Evolutionary conservation across 192 early-diverging fungal genomes (phyloP).

Genomic region (Entrophospora sp.): DNA sequence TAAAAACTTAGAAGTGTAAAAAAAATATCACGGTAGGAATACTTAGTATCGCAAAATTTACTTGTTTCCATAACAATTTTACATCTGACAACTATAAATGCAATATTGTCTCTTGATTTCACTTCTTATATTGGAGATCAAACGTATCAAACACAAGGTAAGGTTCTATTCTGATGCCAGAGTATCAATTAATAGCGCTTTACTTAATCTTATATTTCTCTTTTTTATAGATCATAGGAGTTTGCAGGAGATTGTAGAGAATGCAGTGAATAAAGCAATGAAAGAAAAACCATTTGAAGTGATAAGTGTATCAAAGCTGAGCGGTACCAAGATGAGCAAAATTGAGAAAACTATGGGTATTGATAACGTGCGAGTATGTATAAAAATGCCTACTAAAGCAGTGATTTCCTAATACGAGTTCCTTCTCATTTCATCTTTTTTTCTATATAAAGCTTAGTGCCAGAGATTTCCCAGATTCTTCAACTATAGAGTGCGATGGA

Average conservation of each 20-base stretch:
- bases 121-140: neutral
- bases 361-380: neutral
- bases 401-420: neutral
- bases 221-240: neutral
- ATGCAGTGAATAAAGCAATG: neutral
- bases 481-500: neutral
- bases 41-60: neutral
- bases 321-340: neutral
- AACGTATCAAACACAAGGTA: neutral
- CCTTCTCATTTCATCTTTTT: neutral
- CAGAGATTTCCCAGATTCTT: neutral
- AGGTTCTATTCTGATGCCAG: neutral
- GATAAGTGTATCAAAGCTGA: constrained; percentile 2
- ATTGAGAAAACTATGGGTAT: neutral
- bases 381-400: neutral
- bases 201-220: neutral
- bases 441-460: neutral
- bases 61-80: neutral
- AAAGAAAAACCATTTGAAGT: neutral
- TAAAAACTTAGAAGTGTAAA: neutral
- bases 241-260: neutral
- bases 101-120: neutral
- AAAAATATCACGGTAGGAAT: neutral
- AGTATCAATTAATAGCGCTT: neutral
- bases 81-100: neutral